Evolutionary conservation across 2,329 filamentous ascomycete genomes (phyloP).

Genomic region (Stagonosporopsis chrysanthemi): DNA sequence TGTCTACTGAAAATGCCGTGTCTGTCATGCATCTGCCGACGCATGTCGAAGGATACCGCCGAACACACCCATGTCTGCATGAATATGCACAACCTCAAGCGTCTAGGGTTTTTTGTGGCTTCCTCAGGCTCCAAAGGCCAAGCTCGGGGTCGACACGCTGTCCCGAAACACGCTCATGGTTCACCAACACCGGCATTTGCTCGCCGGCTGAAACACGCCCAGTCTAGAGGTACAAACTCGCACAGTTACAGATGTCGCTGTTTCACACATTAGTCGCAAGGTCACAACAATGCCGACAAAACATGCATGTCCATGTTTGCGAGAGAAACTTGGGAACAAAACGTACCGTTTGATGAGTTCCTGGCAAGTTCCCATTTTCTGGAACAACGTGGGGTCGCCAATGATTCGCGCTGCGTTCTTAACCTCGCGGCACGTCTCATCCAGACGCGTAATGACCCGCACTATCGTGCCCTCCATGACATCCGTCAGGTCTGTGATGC

Average conservation of each 20-base stretch:
- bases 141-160: not conserved
- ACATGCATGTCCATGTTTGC: constrained; percentile 11
- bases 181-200: constrained; percentile 8
- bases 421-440: constrained; percentile 96
- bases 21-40: constrained; percentile 3
- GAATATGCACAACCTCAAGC: constrained; percentile 4
- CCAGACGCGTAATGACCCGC: constrained; percentile 87
- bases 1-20: constrained; percentile 6
- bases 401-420: constrained; percentile 97
- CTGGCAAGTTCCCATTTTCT: constrained; percentile 97
- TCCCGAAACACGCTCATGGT: constrained; percentile 16
- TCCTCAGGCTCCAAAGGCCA: constrained; percentile 9
- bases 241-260: constrained; percentile 52
- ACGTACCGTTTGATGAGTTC: constrained; percentile 98
- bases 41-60: constrained; percentile 1
- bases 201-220: constrained; percentile 13
- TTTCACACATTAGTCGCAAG: constrained; percentile 33
- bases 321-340: not conserved
- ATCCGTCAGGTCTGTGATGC: constrained; percentile 94
- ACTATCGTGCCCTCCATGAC: constrained; percentile 98
- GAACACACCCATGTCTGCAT: constrained; percentile 18
- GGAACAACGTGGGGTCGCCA: constrained; percentile 89
- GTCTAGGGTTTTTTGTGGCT: not conserved
- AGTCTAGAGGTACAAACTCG: constrained; percentile 49
- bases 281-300: constrained; percentile 8